A percentile compares a stretch with the other conserved stretches of the same genome.
phyloP scores from a whole-genome alignment of 495 filamentous ascomycete genomes.

The Neurospora terricola region DNA sequence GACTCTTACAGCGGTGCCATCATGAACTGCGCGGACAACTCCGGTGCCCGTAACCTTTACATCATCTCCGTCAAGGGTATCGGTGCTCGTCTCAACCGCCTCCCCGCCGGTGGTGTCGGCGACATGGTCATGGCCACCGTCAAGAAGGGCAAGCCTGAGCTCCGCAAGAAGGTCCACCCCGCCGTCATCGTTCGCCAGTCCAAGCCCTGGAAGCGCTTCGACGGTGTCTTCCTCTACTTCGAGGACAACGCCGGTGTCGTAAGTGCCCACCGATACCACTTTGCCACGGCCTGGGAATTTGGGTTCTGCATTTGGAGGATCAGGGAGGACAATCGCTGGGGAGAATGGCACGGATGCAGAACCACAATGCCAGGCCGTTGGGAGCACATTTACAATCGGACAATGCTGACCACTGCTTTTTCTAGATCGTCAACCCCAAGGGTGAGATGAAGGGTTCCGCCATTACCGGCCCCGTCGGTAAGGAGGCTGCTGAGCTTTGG shows the following conservation, averaged over 20 bases:
- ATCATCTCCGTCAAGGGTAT: slow-evolving; percentile 99
- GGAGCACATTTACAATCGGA: not conserved
- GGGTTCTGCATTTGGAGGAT: not conserved
- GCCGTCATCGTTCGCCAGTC: slow-evolving; percentile 95
- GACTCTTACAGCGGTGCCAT: slow-evolving; percentile 67
- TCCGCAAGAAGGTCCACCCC: slow-evolving; percentile 99
- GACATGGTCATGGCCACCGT: slow-evolving; percentile 99
- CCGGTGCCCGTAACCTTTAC: slow-evolving; percentile 97
- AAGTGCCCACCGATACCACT: slow-evolving; percentile 31
- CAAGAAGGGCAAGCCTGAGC: slow-evolving; percentile 99
- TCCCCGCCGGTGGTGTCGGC: slow-evolving; percentile 94
- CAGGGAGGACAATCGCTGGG: not conserved
- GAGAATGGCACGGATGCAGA: not conserved
- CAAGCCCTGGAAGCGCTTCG: slow-evolving; percentile 97
- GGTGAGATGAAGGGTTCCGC: slow-evolving; percentile 99
- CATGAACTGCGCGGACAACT: slow-evolving; percentile 97
- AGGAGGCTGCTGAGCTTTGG: slow-evolving; percentile 99
- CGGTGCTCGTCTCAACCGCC: slow-evolving; percentile 94
- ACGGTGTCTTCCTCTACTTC: slow-evolving; percentile 99
- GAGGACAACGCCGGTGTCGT: slow-evolving; percentile 99
- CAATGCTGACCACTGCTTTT: slow-evolving; percentile 9
- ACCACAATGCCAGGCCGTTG: not conserved
- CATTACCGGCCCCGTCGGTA: slow-evolving; percentile 98
- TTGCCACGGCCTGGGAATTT: not conserved
- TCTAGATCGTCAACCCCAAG: slow-evolving; percentile 98